Evolutionary conservation across 2,329 filamentous ascomycete genomes (phyloP).

Genomic region (Podosphaera xanthii): DNA sequence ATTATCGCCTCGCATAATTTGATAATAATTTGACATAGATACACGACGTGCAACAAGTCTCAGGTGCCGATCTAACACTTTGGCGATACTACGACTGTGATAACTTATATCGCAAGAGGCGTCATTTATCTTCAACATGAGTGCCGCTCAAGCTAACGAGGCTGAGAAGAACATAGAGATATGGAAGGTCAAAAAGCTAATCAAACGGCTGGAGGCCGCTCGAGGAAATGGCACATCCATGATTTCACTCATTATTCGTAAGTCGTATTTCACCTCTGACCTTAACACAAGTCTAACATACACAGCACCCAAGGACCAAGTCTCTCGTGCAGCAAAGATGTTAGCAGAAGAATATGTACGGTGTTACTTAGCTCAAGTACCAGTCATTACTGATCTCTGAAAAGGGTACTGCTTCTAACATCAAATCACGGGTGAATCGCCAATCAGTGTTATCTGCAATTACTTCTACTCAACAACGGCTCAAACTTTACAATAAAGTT

Average conservation of each 20-base stretch:
- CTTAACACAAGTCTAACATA: not conserved
- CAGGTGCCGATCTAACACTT: too few species aligned
- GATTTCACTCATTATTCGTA: conserved; percentile 98
- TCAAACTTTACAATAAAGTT: conserved; percentile 98
- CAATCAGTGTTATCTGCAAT: conserved; percentile 96
- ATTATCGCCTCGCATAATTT: too few species aligned
- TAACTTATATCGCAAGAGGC: too few species aligned
- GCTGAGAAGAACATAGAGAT: conserved; percentile 92
- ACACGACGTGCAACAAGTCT: too few species aligned
- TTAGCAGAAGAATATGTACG: conserved; percentile 98
- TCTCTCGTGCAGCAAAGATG: conserved; percentile 94
- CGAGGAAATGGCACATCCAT: conserved; percentile 97
- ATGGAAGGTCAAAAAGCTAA: conserved; percentile 99
- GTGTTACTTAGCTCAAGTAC: conserved; percentile 7
- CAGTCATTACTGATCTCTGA: conserved; percentile 4
- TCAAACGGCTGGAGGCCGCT: conserved; percentile 92
- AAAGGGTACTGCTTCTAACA: conserved; percentile 93
- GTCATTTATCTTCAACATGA: conserved; percentile 35
- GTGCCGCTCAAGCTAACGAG: conserved; percentile 67
- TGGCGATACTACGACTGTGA: too few species aligned
- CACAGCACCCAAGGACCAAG: conserved; percentile 86
- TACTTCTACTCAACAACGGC: conserved; percentile 93
- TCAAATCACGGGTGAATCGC: conserved; percentile 97
- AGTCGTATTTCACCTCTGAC: conserved; percentile 15
- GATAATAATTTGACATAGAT: too few species aligned